These are phyloP conservation scores for Irpex sp. DNA, from an alignment of 1,284 basidiomycete genomes.

Conservation along the genomic window DNA sequence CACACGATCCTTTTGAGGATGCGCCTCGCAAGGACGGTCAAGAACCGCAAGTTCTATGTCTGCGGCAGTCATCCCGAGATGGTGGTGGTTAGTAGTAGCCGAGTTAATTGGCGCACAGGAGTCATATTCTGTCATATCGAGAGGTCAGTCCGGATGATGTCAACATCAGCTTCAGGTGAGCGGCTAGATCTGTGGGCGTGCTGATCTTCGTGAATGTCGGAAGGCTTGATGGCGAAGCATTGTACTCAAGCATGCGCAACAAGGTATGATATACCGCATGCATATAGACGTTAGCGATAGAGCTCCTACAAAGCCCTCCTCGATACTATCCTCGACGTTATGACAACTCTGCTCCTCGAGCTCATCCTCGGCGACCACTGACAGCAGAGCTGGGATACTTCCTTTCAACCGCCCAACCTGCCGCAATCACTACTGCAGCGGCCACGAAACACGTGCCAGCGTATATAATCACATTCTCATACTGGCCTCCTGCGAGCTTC, in stretches of 20 bases:
- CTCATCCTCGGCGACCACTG: background rate
- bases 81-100: background rate
- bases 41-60: background rate
- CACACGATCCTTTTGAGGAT: no score
- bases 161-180: background rate
- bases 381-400: background rate
- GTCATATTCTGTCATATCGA: background rate
- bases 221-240: no score
- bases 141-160: background rate
- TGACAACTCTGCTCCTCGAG: no score
- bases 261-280: no score
- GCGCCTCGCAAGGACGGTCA: no score
- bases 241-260: no score
- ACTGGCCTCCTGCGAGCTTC: constrained; percentile 27
- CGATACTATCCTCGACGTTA: no score
- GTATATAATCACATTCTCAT: constrained; percentile 32
- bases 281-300: no score
- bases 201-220: background rate
- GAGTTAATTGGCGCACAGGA: background rate
- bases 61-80: background rate
- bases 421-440: constrained; percentile 22
- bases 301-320: no score
- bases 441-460: constrained; percentile 33
- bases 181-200: background rate
- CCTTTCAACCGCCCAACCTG: constrained; percentile 20